Evolutionary conservation across 1,284 basidiomycete genomes (phyloP).

Genomic region (Moniliella sp.): DNA sequence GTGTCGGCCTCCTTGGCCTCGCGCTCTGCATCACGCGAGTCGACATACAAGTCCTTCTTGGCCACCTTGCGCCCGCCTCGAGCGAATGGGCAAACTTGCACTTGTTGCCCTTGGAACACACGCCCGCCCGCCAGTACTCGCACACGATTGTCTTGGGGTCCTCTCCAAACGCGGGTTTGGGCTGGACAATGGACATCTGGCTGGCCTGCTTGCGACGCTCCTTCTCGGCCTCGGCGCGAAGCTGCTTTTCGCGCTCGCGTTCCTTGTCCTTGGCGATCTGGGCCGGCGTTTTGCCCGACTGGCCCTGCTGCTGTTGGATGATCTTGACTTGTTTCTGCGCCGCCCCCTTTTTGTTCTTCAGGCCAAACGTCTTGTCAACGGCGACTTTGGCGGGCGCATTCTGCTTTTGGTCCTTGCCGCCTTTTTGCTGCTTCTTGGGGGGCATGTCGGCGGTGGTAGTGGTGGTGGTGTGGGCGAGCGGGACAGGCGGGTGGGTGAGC

Average conservation of each 20-base stretch:
- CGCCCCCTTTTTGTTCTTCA: slow-evolving; percentile 67
- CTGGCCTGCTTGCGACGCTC: slow-evolving; percentile 35
- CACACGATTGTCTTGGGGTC: slow-evolving; percentile 32
- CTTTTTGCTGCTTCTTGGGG: too few species aligned
- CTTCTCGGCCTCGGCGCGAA: slow-evolving; percentile 63
- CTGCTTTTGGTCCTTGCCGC: too few species aligned
- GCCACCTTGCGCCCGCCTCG: slow-evolving; percentile 68
- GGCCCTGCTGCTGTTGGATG: slow-evolving; percentile 49
- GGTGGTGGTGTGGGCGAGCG: too few species aligned
- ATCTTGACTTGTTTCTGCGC: slow-evolving; percentile 63
- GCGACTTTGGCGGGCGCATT: too few species aligned
- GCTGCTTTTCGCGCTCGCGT: slow-evolving; percentile 59
- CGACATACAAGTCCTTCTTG: slow-evolving; percentile 88
- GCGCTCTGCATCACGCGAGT: slow-evolving; percentile 45
- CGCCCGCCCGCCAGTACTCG: slow-evolving; percentile 27
- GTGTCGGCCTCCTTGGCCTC: slow-evolving; percentile 47
- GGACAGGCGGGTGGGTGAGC: too few species aligned
- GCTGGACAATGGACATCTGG: slow-evolving; percentile 32
- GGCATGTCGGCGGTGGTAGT: too few species aligned
- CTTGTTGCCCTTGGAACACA: slow-evolving; percentile 39
- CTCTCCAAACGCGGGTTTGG: slow-evolving; percentile 76
- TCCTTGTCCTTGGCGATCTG: slow-evolving; percentile 50
- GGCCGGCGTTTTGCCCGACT: slow-evolving; percentile 55
- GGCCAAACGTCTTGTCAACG: slow-evolving; percentile 53
- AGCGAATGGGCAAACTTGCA: slow-evolving; percentile 78